Evolutionary conservation across 2,329 filamentous ascomycete genomes (phyloP), one percentile per base, ranked within the genome.

Genomic region (Phialocephala subalpina): DNA sequence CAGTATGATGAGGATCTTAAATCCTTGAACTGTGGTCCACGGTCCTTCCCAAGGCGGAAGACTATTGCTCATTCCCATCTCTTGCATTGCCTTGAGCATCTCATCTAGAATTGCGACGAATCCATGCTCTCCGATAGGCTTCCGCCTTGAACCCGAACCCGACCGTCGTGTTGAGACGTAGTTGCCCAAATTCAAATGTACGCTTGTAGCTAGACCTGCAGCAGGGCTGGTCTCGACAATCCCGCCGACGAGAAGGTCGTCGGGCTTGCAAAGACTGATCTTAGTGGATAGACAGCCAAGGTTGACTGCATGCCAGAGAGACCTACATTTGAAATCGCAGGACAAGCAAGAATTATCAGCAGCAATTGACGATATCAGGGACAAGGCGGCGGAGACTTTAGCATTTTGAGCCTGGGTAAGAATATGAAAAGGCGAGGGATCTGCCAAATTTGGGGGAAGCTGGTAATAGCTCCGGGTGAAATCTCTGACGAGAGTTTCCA

Each of bases 401-500:
- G 74, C 70, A 45, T 75, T 77, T 58, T 78, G 77, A 1, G 64
- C 65, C 58, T 78, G 76, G 4, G 76, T 77, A 33, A 78, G 69
- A 20, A 77, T 77, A 47, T 78, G 76, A 49, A 77, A 78, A 0
- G 77, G 71, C 1, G 73, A 75, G 0, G 77, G 77, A 63, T 78
- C 76, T 0, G 74, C 67, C 2, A 72, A 63, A 18, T 67, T 74
- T 1, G 77, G 76, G 0, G 76, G 77, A 27, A 78, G 66, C 55
- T 78, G 77, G 47, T 78, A 78, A 60, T 77, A 77, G 57, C 73
- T 75, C 14, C 76, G 73, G 2, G 77, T 78, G n/a, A 78, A 75
- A 56, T 78, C 77, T 20, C 75, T 65, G 1, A 78, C 67, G 2
- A 78, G 64, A 1, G 70, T 59, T 55, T 74, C 74, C 8, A 77